phyloP scores from a whole-genome alignment of 805 yeast species.

The Ogataea sp. region DNA sequence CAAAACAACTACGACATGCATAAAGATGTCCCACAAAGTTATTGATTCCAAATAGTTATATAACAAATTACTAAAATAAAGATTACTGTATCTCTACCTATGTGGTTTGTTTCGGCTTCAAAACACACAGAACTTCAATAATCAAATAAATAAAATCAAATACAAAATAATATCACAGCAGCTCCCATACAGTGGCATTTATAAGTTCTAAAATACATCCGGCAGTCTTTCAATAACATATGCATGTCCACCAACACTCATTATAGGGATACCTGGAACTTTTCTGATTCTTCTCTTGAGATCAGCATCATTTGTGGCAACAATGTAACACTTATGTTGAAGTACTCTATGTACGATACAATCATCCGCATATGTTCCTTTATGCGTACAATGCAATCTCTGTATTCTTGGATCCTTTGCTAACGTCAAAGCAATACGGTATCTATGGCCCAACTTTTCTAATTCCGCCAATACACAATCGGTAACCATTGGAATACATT shows the following conservation, averaged over 20 bases:
- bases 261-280: conserved; percentile 93
- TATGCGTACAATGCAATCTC: conserved; percentile 82
- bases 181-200: not conserved
- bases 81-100: too few relatives aligned
- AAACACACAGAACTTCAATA: too few relatives aligned
- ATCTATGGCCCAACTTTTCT: conserved; percentile 92
- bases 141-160: not conserved
- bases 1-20: too few relatives aligned
- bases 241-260: conserved; percentile 93
- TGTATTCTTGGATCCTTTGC: conserved; percentile 92
- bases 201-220: conserved; percentile 52
- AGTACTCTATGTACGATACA: conserved; percentile 88
- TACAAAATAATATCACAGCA: not conserved
- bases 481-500: conserved; percentile 90
- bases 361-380: conserved; percentile 98
- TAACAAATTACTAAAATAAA: too few relatives aligned
- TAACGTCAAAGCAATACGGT: conserved; percentile 82
- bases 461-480: conserved; percentile 98
- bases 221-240: conserved; percentile 94
- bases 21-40: too few relatives aligned
- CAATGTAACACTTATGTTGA: conserved; percentile 95
- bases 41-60: too few relatives aligned
- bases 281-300: conserved; percentile 89
- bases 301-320: conserved; percentile 97
- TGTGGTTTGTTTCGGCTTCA: too few relatives aligned